Evolutionary conservation across 2,329 filamentous ascomycete genomes (phyloP).

Genomic region (Emericellopsis cladophorae): DNA sequence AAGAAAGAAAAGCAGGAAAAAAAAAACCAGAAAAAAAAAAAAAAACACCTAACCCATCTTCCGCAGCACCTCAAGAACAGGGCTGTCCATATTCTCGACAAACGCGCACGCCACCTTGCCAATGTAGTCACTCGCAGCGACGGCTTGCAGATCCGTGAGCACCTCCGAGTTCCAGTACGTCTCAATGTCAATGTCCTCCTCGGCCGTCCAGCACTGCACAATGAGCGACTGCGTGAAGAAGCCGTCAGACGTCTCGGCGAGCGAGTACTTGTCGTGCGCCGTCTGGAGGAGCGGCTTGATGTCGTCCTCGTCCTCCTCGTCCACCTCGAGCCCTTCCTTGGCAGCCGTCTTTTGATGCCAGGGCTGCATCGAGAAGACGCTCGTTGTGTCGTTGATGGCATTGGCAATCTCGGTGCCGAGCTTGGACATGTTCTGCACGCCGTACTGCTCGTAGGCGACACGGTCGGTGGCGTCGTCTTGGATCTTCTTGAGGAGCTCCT

Average conservation of each 20-base stretch:
- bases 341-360: neutral
- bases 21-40: neutral
- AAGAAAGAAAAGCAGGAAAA: neutral
- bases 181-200: neutral
- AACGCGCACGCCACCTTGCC: neutral
- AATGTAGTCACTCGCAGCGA: neutral
- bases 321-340: neutral
- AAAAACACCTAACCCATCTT: neutral
- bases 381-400: neutral
- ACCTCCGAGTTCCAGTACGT: neutral
- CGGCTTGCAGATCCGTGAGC: neutral
- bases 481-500: conserved; percentile 5
- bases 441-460: conserved; percentile 11
- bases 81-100: neutral
- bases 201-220: neutral
- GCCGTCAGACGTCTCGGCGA: neutral
- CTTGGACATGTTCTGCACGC: conserved; percentile 7
- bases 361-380: neutral
- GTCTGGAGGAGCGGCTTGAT: neutral
- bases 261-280: neutral
- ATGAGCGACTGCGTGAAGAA: neutral
- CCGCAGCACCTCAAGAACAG: neutral
- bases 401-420: conserved; percentile 1
- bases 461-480: conserved; percentile 7
- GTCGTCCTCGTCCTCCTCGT: too few relatives aligned